These are phyloP conservation scores for Phytopythium aichiense DNA, from an alignment of 352 stramenopile genomes.

Conservation along the genomic window DNA sequence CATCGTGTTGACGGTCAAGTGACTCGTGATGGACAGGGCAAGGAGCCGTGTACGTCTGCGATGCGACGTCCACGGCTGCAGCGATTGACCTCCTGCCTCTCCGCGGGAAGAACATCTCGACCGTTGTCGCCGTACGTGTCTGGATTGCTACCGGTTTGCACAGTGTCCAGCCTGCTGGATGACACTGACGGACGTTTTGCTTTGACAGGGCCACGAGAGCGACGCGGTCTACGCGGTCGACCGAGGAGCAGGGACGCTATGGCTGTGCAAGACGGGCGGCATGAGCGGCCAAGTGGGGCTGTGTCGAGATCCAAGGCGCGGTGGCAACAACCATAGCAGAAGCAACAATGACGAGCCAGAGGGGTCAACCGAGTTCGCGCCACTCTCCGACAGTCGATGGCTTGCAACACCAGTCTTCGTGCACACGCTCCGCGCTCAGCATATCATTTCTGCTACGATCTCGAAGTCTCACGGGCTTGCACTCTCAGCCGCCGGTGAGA, in stretches of 20 bases:
- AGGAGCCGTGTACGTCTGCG: conserved; percentile 65
- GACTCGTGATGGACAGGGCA: conserved; percentile 25
- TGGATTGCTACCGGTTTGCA: background rate
- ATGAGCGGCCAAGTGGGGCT: conserved; percentile 62
- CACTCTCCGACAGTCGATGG: conserved; percentile 53
- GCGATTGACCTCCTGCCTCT: conserved; percentile 60
- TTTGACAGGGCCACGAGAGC: conserved; percentile 46
- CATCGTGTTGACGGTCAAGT: background rate
- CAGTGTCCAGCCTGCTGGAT: background rate
- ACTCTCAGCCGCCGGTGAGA: conserved; percentile 73
- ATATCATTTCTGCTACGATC: conserved; percentile 49
- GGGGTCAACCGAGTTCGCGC: conserved; percentile 33
- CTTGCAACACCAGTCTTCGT: conserved; percentile 68
- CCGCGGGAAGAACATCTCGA: conserved; percentile 55
- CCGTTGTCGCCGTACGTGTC: conserved; percentile 47
- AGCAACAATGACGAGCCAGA: conserved; percentile 21
- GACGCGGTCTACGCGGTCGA: conserved; percentile 75
- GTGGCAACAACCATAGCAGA: background rate
- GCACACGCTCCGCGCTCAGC: conserved; percentile 52
- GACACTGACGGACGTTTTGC: background rate
- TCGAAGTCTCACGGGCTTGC: conserved; percentile 62
- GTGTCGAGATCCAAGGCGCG: conserved; percentile 13
- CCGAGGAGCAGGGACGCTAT: conserved; percentile 33
- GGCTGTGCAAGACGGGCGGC: conserved; percentile 74
- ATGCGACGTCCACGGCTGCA: conserved; percentile 29